Evolutionary conservation across 2,329 filamentous ascomycete genomes (phyloP).

Genomic region (Colletotrichum theobromicola): DNA sequence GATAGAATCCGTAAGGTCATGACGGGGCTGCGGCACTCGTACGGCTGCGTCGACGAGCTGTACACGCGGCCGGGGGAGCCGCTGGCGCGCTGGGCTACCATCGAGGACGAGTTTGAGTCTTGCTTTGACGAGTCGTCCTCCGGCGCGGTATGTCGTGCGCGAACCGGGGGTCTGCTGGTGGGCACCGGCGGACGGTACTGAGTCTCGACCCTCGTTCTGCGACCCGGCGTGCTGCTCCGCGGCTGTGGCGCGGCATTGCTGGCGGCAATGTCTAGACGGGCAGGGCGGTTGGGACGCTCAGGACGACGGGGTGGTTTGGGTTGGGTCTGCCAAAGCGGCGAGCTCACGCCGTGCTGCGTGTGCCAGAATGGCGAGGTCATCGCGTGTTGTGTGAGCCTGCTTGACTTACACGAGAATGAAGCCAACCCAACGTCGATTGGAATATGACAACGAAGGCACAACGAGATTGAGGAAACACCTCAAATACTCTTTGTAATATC

Average conservation of each 20-base stretch:
- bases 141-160: constrained; percentile 3
- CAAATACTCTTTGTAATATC: background rate
- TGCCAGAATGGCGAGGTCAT: constrained; percentile 5
- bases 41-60: constrained; percentile 3
- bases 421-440: background rate
- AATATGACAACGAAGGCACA: background rate
- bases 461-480: too few species aligned
- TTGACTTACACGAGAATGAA: background rate
- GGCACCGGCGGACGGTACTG: background rate
- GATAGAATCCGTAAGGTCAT: constrained; percentile 14
- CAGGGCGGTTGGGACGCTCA: background rate
- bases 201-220: constrained; percentile 5
- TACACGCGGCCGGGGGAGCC: constrained; percentile 4
- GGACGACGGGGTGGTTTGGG: background rate
- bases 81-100: background rate
- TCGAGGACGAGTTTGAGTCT: background rate
- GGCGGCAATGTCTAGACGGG: background rate
- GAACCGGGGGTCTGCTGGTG: background rate
- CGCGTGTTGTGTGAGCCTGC: background rate
- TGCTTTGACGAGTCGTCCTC: background rate
- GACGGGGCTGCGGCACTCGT: constrained; percentile 8
- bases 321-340: background rate
- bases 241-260: background rate
- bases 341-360: background rate
- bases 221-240: background rate